These are phyloP conservation scores for Tetrapyrgos nigripes DNA, from an alignment of 1,284 basidiomycete species.

Conservation along the genomic window DNA sequence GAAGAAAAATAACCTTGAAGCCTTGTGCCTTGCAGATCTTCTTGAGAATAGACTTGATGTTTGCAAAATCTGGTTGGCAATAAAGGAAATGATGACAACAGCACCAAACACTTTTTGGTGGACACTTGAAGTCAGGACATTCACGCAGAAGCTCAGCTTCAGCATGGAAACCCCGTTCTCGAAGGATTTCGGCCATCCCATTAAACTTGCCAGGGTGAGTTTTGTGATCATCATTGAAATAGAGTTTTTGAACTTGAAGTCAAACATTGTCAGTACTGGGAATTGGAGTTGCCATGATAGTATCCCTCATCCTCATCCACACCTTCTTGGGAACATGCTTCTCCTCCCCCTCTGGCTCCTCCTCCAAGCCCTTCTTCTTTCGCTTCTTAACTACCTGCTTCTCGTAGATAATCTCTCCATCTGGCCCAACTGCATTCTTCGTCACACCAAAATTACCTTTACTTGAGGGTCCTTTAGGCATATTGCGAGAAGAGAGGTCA, in stretches of 20 bases:
- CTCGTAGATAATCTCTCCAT: too few relatives aligned
- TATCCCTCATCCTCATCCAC: too few relatives aligned
- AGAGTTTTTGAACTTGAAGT: constrained; percentile 41
- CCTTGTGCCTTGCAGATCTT: constrained; percentile 7
- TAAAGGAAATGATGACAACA: constrained; percentile 23
- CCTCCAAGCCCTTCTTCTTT: too few relatives aligned
- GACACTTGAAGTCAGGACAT: constrained; percentile 25
- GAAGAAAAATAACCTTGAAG: constrained; percentile 17
- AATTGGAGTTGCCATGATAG: too few relatives aligned
- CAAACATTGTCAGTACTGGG: too few relatives aligned
- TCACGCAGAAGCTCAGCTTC: constrained; percentile 16
- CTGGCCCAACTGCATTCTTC: too few relatives aligned
- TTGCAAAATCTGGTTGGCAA: constrained; percentile 27
- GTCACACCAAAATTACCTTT: constrained; percentile 23
- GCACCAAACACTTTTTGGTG: constrained; percentile 5
- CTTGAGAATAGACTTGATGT: constrained; percentile 23
- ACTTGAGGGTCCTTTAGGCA: constrained; percentile 24
- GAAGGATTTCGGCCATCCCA: constrained; percentile 40
- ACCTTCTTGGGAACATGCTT: too few relatives aligned
- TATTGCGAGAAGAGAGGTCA: constrained; percentile 30
- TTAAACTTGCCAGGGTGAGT: constrained; percentile 35
- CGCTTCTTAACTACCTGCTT: too few relatives aligned
- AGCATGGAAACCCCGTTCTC: constrained; percentile 30
- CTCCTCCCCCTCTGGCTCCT: too few relatives aligned
- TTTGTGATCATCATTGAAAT: constrained; percentile 36